Base-by-base conservation (phyloP, 768 basidiomycete genomes). In the Pleurotus pulmonarius region DNA sequence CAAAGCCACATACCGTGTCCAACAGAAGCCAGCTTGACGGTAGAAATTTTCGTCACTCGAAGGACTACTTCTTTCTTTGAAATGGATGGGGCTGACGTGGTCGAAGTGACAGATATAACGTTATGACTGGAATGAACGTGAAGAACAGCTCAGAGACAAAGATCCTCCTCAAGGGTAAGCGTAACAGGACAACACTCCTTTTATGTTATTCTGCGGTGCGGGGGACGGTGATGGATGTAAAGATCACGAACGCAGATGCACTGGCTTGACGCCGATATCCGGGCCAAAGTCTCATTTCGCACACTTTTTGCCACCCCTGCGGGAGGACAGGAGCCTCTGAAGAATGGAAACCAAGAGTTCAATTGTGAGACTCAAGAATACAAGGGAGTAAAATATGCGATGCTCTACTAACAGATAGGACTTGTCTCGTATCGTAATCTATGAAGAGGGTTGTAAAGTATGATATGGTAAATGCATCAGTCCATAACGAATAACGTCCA, bases 391-490 rank as follows among this genome's bases (percentile, higher is more conserved):
- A 48, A 71, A 70, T 78, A 73, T 83, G 81, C 82, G 82, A 83
- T 84, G 84, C 83, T 86, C 83, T 57, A 55, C 63, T 64, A 43
- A 60, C 47, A 63, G 63, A 68, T 58, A 63, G 44, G 58, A 59
- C 58, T 74, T 82, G 81, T 82, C 82, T 83, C 82, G 83, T 83
- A 66, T 78, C 79, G 61, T 63, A 60, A 60, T 54, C 57, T 62
- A 60, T 67, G 62, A 66, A 68, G 60, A 65, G 58, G 60, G 65
- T 40, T 41, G 39, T 29, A 55, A 40, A 49, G 46, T 58, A 56
- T 45, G 67, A 41, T 56, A 63, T 63, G 62, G 60, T 64, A 58
- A 64, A 58, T 65, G 61, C 64, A 60, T 61, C 62, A 59, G 64
- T 60, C 56, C 56, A 60, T 57, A 61, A 65, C 59, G 67, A 49